These are phyloP conservation scores for Penicillium sp. DNA, from an alignment of 2,329 filamentous ascomycete species.

Conservation along the genomic window DNA sequence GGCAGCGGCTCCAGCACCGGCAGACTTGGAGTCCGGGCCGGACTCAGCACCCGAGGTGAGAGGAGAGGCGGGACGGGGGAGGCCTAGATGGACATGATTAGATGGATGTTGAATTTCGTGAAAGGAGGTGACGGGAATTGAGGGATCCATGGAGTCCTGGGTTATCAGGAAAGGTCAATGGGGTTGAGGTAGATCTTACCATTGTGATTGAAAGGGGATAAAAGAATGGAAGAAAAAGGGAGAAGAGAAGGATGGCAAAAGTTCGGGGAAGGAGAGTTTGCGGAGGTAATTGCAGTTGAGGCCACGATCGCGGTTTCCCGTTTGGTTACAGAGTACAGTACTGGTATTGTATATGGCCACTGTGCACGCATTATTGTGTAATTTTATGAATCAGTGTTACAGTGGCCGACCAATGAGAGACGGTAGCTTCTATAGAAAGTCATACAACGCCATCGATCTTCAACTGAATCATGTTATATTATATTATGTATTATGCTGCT, in stretches of 20 bases:
- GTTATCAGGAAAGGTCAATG: background rate
- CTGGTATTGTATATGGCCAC: conserved; percentile 4
- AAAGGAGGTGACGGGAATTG: conserved; percentile 3
- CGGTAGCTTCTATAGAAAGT: conserved; percentile 1
- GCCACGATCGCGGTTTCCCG: conserved; percentile 27
- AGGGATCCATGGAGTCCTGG: background rate
- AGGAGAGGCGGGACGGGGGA: conserved; percentile 42
- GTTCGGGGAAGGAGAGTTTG: conserved; percentile 18
- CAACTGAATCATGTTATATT: no score
- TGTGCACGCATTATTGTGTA: background rate
- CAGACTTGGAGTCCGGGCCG: conserved; percentile 41
- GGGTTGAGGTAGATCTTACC: conserved; percentile 11
- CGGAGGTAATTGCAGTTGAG: conserved; percentile 19
- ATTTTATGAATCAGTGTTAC: background rate
- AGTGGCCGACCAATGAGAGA: conserved; percentile 10
- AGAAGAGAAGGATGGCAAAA: conserved; percentile 10
- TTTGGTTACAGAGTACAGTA: conserved; percentile 17
- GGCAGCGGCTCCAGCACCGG: conserved; percentile 41
- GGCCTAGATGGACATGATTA: conserved; percentile 24
- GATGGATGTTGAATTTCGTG: conserved; percentile 1
- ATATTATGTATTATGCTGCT: no score
- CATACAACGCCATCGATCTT: no score
- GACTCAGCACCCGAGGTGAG: conserved; percentile 45
- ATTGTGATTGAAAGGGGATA: conserved; percentile 17
- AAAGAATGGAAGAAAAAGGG: conserved; percentile 10